Percentiles rank a stretch among this genome's conserved stretches.
These are phyloP conservation scores for Hippophae tibetana DNA, from an alignment of 306 rosid species.

Conservation along the genomic window DNA sequence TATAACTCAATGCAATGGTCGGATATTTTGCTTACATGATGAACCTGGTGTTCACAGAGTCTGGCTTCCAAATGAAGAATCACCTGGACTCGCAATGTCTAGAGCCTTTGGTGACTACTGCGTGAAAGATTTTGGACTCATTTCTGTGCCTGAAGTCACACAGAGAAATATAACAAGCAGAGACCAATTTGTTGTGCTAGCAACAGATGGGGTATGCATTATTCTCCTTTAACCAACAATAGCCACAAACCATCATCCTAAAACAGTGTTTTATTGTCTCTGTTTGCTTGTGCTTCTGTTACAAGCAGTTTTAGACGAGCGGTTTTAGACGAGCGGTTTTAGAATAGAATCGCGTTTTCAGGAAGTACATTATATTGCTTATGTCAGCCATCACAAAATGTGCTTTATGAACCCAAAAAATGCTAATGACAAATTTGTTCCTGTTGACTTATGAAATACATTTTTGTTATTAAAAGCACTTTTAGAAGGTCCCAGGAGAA, in stretches of 20 bases:
- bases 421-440: background rate
- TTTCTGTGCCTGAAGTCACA: conserved; percentile 82
- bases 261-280: too few species aligned
- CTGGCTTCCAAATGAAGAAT: conserved; percentile 63
- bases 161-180: conserved; percentile 42
- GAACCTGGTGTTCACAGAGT: conserved; percentile 81
- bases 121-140: conserved; percentile 66
- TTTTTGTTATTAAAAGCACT: too few species aligned
- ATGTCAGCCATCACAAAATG: too few species aligned
- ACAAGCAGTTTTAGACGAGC: too few species aligned
- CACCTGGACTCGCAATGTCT: conserved; percentile 89
- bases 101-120: conserved; percentile 92
- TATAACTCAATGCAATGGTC: conserved; percentile 63
- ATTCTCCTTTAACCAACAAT: too few species aligned
- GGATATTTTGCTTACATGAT: conserved; percentile 65
- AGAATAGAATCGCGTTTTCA: too few species aligned
- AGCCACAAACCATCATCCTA: too few species aligned
- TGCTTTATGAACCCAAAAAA: background rate
- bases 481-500: too few species aligned
- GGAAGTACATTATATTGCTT: too few species aligned
- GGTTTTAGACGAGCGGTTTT: too few species aligned
- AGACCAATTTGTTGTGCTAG: conserved; percentile 77
- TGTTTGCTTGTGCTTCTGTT: background rate
- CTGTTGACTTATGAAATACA: too few species aligned
- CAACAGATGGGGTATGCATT: conserved; percentile 80